These are phyloP conservation scores for Flaveria brownii DNA, from an alignment of 129 eudicot species.

Conservation along the genomic window DNA sequence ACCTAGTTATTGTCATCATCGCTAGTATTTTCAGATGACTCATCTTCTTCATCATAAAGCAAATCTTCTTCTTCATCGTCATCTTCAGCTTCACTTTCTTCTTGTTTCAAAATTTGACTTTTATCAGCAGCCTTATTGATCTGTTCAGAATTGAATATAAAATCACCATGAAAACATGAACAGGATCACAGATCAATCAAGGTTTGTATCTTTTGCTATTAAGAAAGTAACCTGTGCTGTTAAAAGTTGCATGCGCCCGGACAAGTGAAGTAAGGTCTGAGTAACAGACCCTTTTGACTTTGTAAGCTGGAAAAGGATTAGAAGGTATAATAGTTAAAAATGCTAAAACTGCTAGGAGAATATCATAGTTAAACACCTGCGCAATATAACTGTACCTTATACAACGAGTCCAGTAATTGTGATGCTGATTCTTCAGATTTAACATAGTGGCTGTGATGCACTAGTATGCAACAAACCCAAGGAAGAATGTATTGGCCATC, in stretches of 20 bases:
- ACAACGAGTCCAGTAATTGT: slow-evolving; percentile 58
- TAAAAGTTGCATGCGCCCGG: slow-evolving; percentile 84
- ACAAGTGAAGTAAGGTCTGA: slow-evolving; percentile 59
- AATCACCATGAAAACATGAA: background rate
- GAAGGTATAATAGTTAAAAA: background rate
- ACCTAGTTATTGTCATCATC: slow-evolving; percentile 57
- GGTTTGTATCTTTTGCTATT: background rate
- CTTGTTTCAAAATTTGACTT: slow-evolving; percentile 39
- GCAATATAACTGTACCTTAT: slow-evolving; percentile 54
- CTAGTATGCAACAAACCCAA: slow-evolving; percentile 72
- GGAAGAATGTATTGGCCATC: slow-evolving; percentile 64
- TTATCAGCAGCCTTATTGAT: slow-evolving; percentile 65
- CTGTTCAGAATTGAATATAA: slow-evolving; percentile 36
- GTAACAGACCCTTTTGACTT: slow-evolving; percentile 54
- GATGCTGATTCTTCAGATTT: slow-evolving; percentile 59
- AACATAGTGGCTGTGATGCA: slow-evolving; percentile 54
- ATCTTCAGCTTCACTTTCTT: slow-evolving; percentile 66
- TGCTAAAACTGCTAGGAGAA: background rate
- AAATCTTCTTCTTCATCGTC: slow-evolving; percentile 51
- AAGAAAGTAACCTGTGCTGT: slow-evolving; percentile 66
- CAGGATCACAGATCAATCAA: background rate
- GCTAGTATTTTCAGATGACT: slow-evolving; percentile 52
- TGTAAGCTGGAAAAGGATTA: slow-evolving; percentile 47
- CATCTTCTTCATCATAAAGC: slow-evolving; percentile 64
- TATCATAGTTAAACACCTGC: background rate